A percentile compares a stretch with the other conserved stretches of the same genome.
These are phyloP conservation scores for Apiotrichum veenhuisii DNA, from an alignment of 1,284 basidiomycete species.

Conservation along the genomic window DNA sequence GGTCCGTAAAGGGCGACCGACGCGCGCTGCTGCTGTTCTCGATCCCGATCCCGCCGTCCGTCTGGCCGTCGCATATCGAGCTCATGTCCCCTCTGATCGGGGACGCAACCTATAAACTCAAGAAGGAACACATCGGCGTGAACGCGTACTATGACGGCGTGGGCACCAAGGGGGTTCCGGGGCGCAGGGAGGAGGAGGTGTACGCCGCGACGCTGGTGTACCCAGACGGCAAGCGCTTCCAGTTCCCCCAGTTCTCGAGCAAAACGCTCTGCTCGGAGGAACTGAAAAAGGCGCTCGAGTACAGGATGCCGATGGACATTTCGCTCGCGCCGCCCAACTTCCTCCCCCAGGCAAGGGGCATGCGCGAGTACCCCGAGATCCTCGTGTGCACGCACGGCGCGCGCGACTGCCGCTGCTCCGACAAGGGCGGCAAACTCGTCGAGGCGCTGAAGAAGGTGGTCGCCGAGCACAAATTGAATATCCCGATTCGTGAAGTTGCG, in stretches of 20 bases:
- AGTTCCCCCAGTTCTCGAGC: conserved; percentile 19
- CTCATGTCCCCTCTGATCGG: conserved; percentile 32
- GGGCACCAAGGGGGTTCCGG: conserved; percentile 6
- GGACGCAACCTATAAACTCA: conserved; percentile 17
- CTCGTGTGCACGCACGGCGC: conserved; percentile 69
- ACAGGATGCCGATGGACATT: conserved; percentile 11
- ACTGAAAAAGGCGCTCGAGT: conserved; percentile 8
- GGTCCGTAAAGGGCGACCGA: conserved; percentile 23
- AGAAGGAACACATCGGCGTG: conserved; percentile 25
- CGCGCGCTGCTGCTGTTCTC: conserved; percentile 35
- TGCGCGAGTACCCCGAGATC: conserved; percentile 52
- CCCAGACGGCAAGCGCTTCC: conserved; percentile 30
- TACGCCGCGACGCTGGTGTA: conserved; percentile 36
- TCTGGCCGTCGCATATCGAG: conserved; percentile 43
- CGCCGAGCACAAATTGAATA: conserved; percentile 9
- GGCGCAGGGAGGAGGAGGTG: conserved; percentile 14
- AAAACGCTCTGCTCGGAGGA: conserved; percentile 16
- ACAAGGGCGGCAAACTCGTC: conserved; percentile 56
- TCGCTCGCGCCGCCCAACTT: background rate
- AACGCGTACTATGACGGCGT: conserved; percentile 39
- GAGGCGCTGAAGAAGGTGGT: conserved; percentile 46
- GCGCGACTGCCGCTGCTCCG: conserved; percentile 70
- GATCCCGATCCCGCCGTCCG: conserved; percentile 31
- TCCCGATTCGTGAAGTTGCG: conserved; percentile 61
- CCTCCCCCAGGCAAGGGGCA: background rate